Percentiles rank a stretch among this genome's conserved stretches.
These are phyloP conservation scores for Wickerhamomyces bisporus DNA, from an alignment of 805 yeast genomes.

Conservation along the genomic window DNA sequence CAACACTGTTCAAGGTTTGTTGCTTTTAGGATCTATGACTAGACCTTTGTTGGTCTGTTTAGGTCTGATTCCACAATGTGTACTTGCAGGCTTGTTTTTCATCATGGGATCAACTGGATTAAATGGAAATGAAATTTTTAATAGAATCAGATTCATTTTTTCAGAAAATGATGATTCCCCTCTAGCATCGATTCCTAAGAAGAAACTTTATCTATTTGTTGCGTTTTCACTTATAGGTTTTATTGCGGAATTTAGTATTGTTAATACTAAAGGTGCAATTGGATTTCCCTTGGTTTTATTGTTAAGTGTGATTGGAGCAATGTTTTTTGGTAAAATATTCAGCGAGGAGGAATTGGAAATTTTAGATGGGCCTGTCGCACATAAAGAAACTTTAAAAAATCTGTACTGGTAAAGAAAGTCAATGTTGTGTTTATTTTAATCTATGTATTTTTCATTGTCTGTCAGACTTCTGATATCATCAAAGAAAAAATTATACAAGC, in stretches of 20 bases:
- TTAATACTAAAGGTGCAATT: slow-evolving; percentile 84
- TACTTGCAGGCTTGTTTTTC: slow-evolving; percentile 86
- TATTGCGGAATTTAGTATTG: slow-evolving; percentile 77
- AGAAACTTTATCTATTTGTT: slow-evolving; percentile 47
- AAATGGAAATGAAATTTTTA: slow-evolving; percentile 57
- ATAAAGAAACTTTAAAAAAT: slow-evolving; percentile 48
- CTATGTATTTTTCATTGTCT: slow-evolving; percentile 5
- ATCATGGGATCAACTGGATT: slow-evolving; percentile 87
- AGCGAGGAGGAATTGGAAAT: slow-evolving; percentile 52
- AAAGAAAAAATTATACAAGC: slow-evolving; percentile 62
- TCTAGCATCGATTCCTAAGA: slow-evolving; percentile 27
- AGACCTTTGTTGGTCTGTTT: slow-evolving; percentile 79
- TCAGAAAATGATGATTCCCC: slow-evolving; percentile 28
- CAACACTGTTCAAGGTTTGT: slow-evolving; percentile 77
- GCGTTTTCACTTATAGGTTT: slow-evolving; percentile 60
- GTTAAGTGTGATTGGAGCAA: slow-evolving; percentile 56
- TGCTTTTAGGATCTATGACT: slow-evolving; percentile 84
- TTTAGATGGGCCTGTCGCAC: slow-evolving; percentile 65
- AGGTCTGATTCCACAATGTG: slow-evolving; percentile 87
- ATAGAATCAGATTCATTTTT: slow-evolving; percentile 56
- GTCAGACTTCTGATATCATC: slow-evolving; percentile 39
- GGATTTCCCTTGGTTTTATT: slow-evolving; percentile 88
- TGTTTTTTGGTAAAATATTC: slow-evolving; percentile 60
- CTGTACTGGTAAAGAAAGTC: slow-evolving; percentile 10
- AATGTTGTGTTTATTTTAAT: background rate